These are phyloP conservation scores for Pseudofabraea citricarpa DNA, from an alignment of 2,329 filamentous ascomycete species.

Conservation along the genomic window DNA sequence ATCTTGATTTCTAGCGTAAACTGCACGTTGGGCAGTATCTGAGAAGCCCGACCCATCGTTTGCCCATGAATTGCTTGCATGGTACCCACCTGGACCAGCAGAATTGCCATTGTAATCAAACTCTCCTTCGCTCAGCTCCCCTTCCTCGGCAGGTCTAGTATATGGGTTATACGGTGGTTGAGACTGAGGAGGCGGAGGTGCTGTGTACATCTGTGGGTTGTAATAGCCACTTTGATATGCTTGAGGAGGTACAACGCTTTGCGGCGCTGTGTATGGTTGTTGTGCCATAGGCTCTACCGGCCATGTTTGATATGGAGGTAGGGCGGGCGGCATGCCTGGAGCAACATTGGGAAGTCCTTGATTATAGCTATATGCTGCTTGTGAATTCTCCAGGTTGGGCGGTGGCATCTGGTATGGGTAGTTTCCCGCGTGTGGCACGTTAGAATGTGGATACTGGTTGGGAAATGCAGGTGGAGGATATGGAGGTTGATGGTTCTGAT, in stretches of 20 bases:
- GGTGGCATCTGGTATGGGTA: conserved; percentile 13
- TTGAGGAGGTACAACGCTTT: conserved; percentile 11
- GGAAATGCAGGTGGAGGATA: conserved; percentile 21
- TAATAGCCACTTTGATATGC: conserved; percentile 14
- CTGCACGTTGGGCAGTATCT: conserved; percentile 17
- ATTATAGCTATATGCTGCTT: conserved; percentile 25
- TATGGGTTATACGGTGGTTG: conserved; percentile 17
- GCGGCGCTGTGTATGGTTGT: conserved; percentile 16
- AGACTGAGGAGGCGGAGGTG: conserved; percentile 8
- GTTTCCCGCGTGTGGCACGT: conserved; percentile 15
- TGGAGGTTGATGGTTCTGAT: conserved; percentile 19
- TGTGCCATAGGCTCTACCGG: conserved; percentile 22
- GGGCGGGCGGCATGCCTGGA: conserved; percentile 18
- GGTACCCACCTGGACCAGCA: conserved; percentile 11
- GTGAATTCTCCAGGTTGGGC: conserved; percentile 19
- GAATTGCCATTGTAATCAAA: conserved; percentile 41
- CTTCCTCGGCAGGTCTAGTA: conserved; percentile 53
- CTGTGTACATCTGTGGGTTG: conserved; percentile 15
- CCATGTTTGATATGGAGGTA: conserved; percentile 27
- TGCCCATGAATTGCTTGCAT: conserved; percentile 24
- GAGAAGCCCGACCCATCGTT: conserved; percentile 17
- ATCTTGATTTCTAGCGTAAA: conserved; percentile 15
- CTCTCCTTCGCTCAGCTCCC: conserved; percentile 70
- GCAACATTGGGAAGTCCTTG: conserved; percentile 17
- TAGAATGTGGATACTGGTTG: conserved; percentile 20